phyloP scores from a whole-genome alignment of 306 rosid genomes.

The Sicyos baderoa region DNA sequence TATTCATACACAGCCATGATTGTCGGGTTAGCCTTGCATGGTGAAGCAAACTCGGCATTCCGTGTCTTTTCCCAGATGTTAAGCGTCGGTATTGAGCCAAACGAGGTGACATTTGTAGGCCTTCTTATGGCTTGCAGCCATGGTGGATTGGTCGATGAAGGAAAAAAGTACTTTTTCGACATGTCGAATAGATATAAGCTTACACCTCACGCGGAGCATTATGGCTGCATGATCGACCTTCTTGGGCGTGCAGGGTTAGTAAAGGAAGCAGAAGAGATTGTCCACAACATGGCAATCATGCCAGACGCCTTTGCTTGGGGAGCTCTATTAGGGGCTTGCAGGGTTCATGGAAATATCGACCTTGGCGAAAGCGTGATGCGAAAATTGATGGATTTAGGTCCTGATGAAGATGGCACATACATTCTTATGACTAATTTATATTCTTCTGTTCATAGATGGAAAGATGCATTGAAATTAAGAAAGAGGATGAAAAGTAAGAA shows the following conservation, averaged over 20 bases:
- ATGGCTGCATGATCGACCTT: constrained; percentile 46
- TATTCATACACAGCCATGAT: constrained; percentile 36
- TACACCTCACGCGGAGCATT: constrained; percentile 31
- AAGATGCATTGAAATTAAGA: constrained; percentile 36
- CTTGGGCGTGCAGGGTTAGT: constrained; percentile 35
- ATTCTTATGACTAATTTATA: constrained; percentile 35
- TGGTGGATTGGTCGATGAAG: constrained; percentile 37
- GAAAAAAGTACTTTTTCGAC: constrained; percentile 27
- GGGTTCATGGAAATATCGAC: constrained; percentile 31
- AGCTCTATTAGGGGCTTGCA: constrained; percentile 34
- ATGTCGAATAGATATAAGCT: constrained; percentile 29
- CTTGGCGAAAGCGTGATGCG: constrained; percentile 29
- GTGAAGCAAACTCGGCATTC: constrained; percentile 30
- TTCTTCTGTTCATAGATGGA: constrained; percentile 37
- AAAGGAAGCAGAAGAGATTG: constrained; percentile 28
- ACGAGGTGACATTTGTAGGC: constrained; percentile 38
- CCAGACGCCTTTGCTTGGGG: constrained; percentile 40
- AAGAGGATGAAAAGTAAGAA: constrained; percentile 35
- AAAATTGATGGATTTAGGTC: constrained; percentile 26
- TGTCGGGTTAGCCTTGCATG: constrained; percentile 37
- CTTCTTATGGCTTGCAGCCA: constrained; percentile 37
- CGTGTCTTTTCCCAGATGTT: constrained; percentile 28
- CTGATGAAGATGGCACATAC: constrained; percentile 30
- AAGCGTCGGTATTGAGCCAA: constrained; percentile 26
- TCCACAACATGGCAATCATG: constrained; percentile 29